These are phyloP conservation scores for Fusarium cicatricum DNA, from an alignment of 2,329 filamentous ascomycete genomes.

Conservation along the genomic window DNA sequence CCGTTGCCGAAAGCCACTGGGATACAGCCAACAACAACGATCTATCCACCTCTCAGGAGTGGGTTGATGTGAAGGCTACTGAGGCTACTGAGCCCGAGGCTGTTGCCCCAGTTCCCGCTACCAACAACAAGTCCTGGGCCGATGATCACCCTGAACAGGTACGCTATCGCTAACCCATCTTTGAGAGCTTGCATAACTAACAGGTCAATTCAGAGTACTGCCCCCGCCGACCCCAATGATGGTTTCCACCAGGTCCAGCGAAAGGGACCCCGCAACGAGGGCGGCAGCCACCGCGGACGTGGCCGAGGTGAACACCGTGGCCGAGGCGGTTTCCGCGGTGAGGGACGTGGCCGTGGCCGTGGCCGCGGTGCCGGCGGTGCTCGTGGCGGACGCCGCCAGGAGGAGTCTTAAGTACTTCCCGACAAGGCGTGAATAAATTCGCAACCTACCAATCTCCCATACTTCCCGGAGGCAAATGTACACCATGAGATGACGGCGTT, in stretches of 20 bases:
- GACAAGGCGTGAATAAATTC: conserved; percentile 39
- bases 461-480: conserved; percentile 48
- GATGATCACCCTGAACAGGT: conserved; percentile 75
- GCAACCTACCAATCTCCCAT: conserved; percentile 42
- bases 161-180: conserved; percentile 29
- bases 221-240: conserved; percentile 59
- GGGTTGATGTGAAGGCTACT: conserved; percentile 75
- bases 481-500: conserved; percentile 54
- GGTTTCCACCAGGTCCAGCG: conserved; percentile 78
- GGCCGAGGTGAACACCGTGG: conserved; percentile 61
- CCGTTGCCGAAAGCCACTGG: conserved; percentile 73
- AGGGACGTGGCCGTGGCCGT: conserved; percentile 54
- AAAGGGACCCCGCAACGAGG: conserved; percentile 64
- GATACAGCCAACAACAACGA: conserved; percentile 59
- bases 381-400: conserved; percentile 49
- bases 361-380: conserved; percentile 48
- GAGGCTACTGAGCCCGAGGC: conserved; percentile 79
- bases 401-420: conserved; percentile 49
- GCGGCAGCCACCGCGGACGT: conserved; percentile 52
- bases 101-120: conserved; percentile 58
- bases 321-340: conserved; percentile 60
- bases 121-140: conserved; percentile 76
- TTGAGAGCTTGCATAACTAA: conserved; percentile 12
- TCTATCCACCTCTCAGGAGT: conserved; percentile 66
- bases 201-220: conserved; percentile 43